Base-by-base conservation (phyloP, 805 yeast genomes). In the Candida vartiovaarae region DNA sequence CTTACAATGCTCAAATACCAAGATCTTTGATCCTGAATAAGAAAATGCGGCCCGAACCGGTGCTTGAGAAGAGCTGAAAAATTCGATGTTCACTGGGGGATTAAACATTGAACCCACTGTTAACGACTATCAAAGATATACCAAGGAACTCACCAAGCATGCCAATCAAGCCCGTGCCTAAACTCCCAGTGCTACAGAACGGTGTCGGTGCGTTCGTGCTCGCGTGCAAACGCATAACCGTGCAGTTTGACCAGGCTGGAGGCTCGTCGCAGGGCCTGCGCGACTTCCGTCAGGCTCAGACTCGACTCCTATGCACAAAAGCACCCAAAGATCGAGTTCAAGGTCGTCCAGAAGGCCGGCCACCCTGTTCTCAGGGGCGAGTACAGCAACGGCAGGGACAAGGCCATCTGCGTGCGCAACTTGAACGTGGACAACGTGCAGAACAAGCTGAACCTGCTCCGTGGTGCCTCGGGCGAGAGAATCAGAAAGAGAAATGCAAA, bases 211-310 rank as follows among this genome's bases (percentile, higher is more conserved):
- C 90, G 0, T 85, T 74, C 58, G 73, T 85, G 6, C 67, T 71
- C 25, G 28, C 71, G 47, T 89, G 98, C 68, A 78, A 76, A 54
- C 78, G 76, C 57, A 74, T 93, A 41, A 74, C 82, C 1, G 62
- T 93, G 38, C 83, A 85, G 48, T 93, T 82, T 67, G 89, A 96
- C 68, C 89, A 93, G 71, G 84, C 95, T 82, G 98, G 97, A 36
- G 98, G 97, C 24, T 84, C 95, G 3, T 90, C 98, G 1, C 72
- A 72, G 41, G 97, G 97, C 4, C 75, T 89, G 67, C 64, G 89
- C 59, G 80, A 83, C 43, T 78, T 84, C 47, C 66, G n/a, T 93
- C 35, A 68, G 72, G 36, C 71, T 61, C 41, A 71, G 75, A 54
- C 71, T 77, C 30, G 66, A 74, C 41, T 49, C 66, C 7, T 65